Percentiles rank a stretch among this genome's conserved stretches.
phyloP scores from a whole-genome alignment of 148 eudicot species.

The Dianthus caryophyllus region DNA sequence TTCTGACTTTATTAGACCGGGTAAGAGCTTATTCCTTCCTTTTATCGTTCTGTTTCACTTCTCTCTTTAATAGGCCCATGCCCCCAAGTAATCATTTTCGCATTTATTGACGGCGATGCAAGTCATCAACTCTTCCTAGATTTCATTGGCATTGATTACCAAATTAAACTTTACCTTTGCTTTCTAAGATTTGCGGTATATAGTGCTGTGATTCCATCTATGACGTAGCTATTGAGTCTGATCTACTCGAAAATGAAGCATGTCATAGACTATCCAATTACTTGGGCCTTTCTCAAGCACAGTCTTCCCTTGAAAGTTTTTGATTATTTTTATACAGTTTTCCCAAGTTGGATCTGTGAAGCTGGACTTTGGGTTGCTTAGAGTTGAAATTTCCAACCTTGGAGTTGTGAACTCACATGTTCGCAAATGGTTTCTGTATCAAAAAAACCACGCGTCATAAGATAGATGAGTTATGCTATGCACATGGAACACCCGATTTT shows the following conservation, averaged over 20 bases:
- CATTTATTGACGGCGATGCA: neutral
- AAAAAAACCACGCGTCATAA: too few species aligned
- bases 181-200: neutral
- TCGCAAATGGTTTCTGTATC: too few species aligned
- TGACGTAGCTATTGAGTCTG: neutral
- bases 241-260: neutral
- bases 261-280: neutral
- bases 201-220: neutral
- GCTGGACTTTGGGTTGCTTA: neutral
- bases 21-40: slow-evolving; percentile 22
- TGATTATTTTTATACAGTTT: neutral
- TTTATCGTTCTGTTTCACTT: neutral
- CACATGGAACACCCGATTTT: too few species aligned
- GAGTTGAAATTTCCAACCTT: neutral
- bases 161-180: neutral
- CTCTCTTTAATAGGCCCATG: neutral
- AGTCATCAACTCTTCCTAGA: neutral
- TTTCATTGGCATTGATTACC: neutral
- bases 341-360: neutral
- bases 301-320: neutral
- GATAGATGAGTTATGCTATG: too few species aligned
- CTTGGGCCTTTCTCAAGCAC: neutral
- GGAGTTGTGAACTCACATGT: neutral
- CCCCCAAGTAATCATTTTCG: neutral
- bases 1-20: slow-evolving; percentile 65